Evolutionary conservation across 2,329 filamentous ascomycete genomes (phyloP).

Genomic region (Fusarium vanettenii): DNA sequence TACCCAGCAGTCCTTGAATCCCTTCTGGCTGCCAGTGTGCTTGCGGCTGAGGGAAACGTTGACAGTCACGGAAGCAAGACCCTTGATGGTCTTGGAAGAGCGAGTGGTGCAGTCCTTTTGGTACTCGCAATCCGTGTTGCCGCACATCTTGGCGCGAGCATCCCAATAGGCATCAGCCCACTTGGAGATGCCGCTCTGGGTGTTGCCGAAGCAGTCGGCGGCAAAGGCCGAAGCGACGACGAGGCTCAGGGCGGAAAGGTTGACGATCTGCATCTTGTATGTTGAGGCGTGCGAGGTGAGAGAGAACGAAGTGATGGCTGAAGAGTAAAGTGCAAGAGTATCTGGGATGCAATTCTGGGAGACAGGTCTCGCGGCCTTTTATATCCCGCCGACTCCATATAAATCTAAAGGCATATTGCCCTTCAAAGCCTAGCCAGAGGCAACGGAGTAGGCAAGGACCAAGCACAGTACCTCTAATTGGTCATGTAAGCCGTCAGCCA

Average conservation of each 20-base stretch:
- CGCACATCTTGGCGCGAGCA: slow-evolving; percentile 24
- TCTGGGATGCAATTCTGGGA: background rate
- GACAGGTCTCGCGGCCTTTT: background rate
- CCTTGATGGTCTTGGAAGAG: background rate
- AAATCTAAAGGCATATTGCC: background rate
- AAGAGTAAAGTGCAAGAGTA: background rate
- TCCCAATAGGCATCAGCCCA: slow-evolving; percentile 22
- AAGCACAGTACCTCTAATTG: background rate
- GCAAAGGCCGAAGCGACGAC: slow-evolving; percentile 7
- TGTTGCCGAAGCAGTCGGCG: slow-evolving; percentile 19
- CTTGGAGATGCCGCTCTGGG: background rate
- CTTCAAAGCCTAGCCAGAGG: background rate
- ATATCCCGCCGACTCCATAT: background rate
- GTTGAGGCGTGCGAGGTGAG: background rate
- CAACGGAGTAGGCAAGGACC: background rate
- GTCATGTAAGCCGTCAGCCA: background rate
- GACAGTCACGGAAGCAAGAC: background rate
- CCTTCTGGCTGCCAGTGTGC: slow-evolving; percentile 20
- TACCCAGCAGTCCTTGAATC: slow-evolving; percentile 33
- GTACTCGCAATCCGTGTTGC: slow-evolving; percentile 16
- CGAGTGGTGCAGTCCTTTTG: slow-evolving; percentile 20
- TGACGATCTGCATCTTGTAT: slow-evolving; percentile 15
- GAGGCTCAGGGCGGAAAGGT: slow-evolving; percentile 6
- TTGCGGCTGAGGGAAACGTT: slow-evolving; percentile 22
- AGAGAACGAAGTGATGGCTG: background rate